These are phyloP conservation scores for Pycnococcus provasolii DNA, from an alignment of 139 green algal genomes.

Conservation along the genomic window DNA sequence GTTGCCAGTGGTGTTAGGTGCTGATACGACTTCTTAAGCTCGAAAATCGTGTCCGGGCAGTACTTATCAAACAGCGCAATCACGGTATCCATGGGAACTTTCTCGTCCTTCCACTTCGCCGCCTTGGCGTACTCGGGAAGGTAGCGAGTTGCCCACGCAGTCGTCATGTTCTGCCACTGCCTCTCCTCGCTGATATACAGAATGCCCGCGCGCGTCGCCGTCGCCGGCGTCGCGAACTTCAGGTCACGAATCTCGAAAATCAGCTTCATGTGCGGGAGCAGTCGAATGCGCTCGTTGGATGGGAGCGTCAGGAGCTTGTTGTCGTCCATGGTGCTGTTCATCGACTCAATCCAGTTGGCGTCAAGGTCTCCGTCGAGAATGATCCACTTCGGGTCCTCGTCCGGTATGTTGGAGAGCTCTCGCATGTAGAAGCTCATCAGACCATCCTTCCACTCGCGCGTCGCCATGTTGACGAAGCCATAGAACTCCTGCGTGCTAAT, in stretches of 20 bases:
- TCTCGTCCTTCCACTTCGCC: slow-evolving; percentile 68
- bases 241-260: slow-evolving; percentile 76
- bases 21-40: slow-evolving; percentile 69
- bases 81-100: slow-evolving; percentile 53
- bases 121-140: slow-evolving; percentile 38
- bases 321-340: slow-evolving; percentile 84
- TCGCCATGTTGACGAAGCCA: slow-evolving; percentile 75
- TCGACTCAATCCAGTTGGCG: slow-evolving; percentile 81
- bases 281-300: slow-evolving; percentile 76
- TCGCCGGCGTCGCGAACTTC: slow-evolving; percentile 72
- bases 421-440: slow-evolving; percentile 76
- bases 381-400: slow-evolving; percentile 79
- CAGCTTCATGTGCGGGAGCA: slow-evolving; percentile 75
- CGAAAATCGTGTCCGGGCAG: slow-evolving; percentile 54
- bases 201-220: slow-evolving; percentile 70
- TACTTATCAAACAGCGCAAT: slow-evolving; percentile 69
- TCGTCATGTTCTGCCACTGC: slow-evolving; percentile 75
- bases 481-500: slow-evolving; percentile 80
- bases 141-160: slow-evolving; percentile 47
- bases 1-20: slow-evolving; percentile 67
- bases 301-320: slow-evolving; percentile 73
- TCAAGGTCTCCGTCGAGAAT: slow-evolving; percentile 74
- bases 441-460: slow-evolving; percentile 79
- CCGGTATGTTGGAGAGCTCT: slow-evolving; percentile 67
- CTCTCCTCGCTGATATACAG: slow-evolving; percentile 66